Conservation (phyloP, 2,329 filamentous ascomycete genomes). For the Aspergillus unguis region DNA sequence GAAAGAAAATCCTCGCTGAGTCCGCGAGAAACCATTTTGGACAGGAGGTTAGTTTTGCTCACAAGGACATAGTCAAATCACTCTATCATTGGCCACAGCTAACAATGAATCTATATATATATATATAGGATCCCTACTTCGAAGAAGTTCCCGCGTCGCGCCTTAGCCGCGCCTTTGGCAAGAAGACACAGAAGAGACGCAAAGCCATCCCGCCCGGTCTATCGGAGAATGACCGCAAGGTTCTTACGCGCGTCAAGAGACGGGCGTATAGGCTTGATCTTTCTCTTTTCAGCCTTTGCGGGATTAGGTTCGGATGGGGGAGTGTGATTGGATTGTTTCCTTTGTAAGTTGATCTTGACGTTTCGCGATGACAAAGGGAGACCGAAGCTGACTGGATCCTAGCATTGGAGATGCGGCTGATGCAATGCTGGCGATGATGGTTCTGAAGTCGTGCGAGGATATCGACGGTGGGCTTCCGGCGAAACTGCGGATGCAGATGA, state of each 20-base stretch:
- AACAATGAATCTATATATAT: neutral
- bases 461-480: conserved; percentile 69
- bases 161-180: conserved; percentile 60
- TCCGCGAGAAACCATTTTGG: conserved; percentile 42
- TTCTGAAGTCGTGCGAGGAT: conserved; percentile 68
- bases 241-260: conserved; percentile 82
- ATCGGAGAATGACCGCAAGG: conserved; percentile 72
- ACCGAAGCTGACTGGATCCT: neutral
- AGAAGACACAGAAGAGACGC: conserved; percentile 77
- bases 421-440: conserved; percentile 67
- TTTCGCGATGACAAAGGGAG: neutral
- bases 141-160: conserved; percentile 74
- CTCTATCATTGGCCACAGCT: conserved; percentile 2
- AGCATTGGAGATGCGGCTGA: conserved; percentile 75
- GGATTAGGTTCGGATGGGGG: conserved; percentile 84
- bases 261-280: conserved; percentile 84
- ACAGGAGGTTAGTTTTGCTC: conserved; percentile 33
- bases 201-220: conserved; percentile 82
- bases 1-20: conserved; percentile 36
- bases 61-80: neutral
- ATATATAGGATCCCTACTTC: conserved; percentile 78
- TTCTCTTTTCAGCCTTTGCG: conserved; percentile 74
- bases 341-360: conserved; percentile 55
- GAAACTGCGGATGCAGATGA: conserved; percentile 65
- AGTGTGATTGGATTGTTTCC: conserved; percentile 82